These are phyloP conservation scores for Hyparrhenia diplandra DNA, from an alignment of 176 grass and related monocot species.

Conservation along the genomic window DNA sequence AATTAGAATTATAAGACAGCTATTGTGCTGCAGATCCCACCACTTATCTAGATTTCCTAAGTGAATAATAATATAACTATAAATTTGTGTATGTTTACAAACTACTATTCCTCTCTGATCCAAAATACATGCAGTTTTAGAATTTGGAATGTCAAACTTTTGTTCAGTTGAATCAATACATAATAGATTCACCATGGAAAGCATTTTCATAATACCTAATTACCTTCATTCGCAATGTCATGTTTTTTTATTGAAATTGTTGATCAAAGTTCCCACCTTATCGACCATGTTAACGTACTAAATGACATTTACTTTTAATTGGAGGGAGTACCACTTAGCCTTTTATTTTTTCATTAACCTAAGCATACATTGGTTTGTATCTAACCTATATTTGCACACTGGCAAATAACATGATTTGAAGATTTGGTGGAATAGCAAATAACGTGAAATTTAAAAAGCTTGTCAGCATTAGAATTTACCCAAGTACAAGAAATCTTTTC, in stretches of 20 bases:
- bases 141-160: not conserved
- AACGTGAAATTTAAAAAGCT: not conserved
- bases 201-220: not conserved
- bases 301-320: not conserved
- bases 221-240: not conserved
- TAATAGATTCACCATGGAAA: not conserved
- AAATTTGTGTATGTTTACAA: not conserved
- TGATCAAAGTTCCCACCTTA: not conserved
- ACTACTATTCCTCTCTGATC: not conserved
- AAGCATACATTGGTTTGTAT: not conserved
- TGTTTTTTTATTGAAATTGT: not conserved
- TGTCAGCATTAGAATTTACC: conserved; percentile 39
- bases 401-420: not conserved
- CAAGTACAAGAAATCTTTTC: conserved; percentile 95
- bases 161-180: not conserved
- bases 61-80: too few species aligned
- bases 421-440: not conserved
- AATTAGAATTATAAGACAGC: not conserved
- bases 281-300: not conserved
- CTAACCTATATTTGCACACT: not conserved
- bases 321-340: not conserved
- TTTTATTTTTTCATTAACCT: conserved; percentile 13
- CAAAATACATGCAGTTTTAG: not conserved
- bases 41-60: not conserved
- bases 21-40: not conserved